Base-by-base conservation (phyloP, 306 rosid genomes). In the Medicago lupulina region DNA sequence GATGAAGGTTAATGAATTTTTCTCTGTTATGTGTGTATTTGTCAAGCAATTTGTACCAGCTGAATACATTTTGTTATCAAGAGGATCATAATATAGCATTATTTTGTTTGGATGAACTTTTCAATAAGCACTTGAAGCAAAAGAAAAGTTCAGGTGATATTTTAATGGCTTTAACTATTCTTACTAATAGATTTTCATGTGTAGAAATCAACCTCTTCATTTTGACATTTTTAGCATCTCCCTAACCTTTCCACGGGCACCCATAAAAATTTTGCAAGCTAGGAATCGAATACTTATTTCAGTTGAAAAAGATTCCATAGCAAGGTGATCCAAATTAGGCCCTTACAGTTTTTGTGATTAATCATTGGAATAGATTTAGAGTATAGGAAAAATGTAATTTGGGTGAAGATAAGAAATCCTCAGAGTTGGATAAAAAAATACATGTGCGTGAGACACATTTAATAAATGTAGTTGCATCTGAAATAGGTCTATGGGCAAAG, bases 1-100 rank as follows among this genome's bases (percentile, higher is more conserved):
- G 99, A 87, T 49, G 99, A 95, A 89, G 99, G 97, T 91, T 67
- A 61, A 81, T 74, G 16, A 61, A 18, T 67, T 71, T 80, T 17
- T 2, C 67, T 7, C 2, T 50, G 50, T 46, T n/a, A 1, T 23
- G 36, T 67, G 53, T 64, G 57, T 47, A 50, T 12, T 39, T 64
- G 65, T 36, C 40, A 34, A 46, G 62, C 47, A 25, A 28, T 8
- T 25, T 64, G 47, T 41, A 59, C 38, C 31, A 16, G 31, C 41
- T 9, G 41, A 46, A 7, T 12, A 39, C 25, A 5, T 62, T 79
- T 6, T 73, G 43, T 43, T 46, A 59, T 77, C 17, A 21, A 59
- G 65, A 28, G 28, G 7, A 23, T 40, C 67, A 63, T 57, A 23
- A 38, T 21, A 39, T 15, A 17, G 19, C 65, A 19, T 67, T 55